A percentile compares a stretch with the other conserved stretches of the same genome.
Conservation (phyloP, 768 basidiomycete species). For the Hysterangium stoloniferum region DNA sequence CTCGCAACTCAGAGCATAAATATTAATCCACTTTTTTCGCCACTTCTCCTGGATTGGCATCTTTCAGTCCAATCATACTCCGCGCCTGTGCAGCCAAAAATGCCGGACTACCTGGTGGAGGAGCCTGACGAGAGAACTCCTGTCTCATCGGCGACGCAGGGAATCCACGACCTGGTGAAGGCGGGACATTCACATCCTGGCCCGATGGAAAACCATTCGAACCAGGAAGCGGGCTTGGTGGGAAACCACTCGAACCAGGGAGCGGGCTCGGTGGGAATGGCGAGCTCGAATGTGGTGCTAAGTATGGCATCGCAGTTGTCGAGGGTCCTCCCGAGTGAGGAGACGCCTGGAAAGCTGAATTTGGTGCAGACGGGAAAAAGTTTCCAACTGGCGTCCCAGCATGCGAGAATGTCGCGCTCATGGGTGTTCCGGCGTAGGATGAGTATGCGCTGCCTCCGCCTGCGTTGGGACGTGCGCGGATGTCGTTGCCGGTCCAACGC, state of each 20-base stretch:
- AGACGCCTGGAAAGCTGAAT: not conserved
- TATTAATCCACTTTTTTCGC: constrained; percentile 24
- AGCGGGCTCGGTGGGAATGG: constrained; percentile 31
- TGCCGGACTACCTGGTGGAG: constrained; percentile 14
- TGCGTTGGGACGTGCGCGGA: constrained; percentile 45
- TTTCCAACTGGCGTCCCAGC: not conserved
- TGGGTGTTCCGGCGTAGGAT: constrained; percentile 30
- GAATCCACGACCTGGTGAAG: constrained; percentile 20
- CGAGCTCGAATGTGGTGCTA: constrained; percentile 16
- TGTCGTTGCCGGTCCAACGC: constrained; percentile 61
- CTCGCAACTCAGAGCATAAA: not conserved
- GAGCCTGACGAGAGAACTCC: constrained; percentile 11
- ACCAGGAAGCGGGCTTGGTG: constrained; percentile 22
- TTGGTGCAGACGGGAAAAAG: not conserved
- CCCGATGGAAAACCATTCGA: not conserved
- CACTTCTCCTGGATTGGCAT: constrained; percentile 13
- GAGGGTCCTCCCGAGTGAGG: not conserved
- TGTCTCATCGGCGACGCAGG: constrained; percentile 15
- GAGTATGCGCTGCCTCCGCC: constrained; percentile 33
- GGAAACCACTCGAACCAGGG: constrained; percentile 22
- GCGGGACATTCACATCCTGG: constrained; percentile 29
- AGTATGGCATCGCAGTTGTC: not conserved
- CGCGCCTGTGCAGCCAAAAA: constrained; percentile 10
- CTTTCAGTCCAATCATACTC: constrained; percentile 7
- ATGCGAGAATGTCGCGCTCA: constrained; percentile 14